These are phyloP conservation scores for Chloris gayana DNA, from an alignment of 176 grass and related monocot species.

Conservation along the genomic window DNA sequence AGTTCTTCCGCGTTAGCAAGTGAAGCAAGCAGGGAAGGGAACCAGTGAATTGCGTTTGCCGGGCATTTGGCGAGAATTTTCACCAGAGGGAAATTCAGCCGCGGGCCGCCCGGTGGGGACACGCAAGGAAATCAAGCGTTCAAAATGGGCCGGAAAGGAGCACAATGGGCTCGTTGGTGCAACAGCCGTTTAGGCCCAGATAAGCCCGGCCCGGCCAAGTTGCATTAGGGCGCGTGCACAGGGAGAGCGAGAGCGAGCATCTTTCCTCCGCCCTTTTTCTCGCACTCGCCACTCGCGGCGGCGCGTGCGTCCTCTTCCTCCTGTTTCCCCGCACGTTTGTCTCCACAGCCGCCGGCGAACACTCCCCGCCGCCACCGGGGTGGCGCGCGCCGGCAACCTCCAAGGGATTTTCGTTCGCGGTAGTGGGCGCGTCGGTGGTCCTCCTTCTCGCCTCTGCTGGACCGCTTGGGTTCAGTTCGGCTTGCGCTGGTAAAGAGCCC, in stretches of 20 bases:
- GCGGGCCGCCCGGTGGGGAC: neutral
- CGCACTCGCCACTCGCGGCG: slow-evolving; percentile 14
- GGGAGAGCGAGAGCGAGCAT: neutral
- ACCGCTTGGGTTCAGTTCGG: neutral
- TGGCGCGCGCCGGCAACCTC: neutral
- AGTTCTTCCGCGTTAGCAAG: no score
- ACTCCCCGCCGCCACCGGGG: neutral
- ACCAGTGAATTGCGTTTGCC: no score
- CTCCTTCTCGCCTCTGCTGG: neutral
- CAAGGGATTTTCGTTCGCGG: neutral
- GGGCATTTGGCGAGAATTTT: neutral
- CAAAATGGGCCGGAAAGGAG: neutral
- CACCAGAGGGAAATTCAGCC: neutral
- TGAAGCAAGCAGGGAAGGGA: no score
- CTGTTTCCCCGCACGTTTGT: slow-evolving; percentile 11
- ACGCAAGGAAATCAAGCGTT: neutral
- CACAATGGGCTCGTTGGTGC: neutral
- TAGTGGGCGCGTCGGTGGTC: no score
- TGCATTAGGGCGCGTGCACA: neutral
- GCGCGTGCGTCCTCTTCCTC: neutral
- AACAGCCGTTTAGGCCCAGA: no score
- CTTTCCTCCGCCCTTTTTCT: neutral
- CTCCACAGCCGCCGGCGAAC: neutral
- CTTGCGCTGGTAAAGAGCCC: neutral
- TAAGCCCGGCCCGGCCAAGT: neutral